phyloP scores from a whole-genome alignment of 176 grass and related monocot genomes.

The Musa beccarii region DNA sequence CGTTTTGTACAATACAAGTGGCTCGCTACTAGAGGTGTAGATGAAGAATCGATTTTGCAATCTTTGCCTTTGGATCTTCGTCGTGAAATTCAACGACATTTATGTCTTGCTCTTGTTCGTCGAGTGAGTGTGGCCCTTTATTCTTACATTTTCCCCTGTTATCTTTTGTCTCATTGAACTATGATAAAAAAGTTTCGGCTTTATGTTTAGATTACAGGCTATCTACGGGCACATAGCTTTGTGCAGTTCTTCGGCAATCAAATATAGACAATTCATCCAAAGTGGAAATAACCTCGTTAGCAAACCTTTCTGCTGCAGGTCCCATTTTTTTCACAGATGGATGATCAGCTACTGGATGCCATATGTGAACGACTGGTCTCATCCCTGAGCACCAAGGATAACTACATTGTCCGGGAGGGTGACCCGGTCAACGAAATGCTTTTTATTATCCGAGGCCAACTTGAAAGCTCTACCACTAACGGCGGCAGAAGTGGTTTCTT shows the following conservation, averaged over 20 bases:
- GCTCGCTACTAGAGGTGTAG: slow-evolving; percentile 79
- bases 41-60: slow-evolving; percentile 83
- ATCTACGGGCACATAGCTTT: neutral
- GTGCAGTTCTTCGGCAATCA: neutral
- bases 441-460: slow-evolving; percentile 82
- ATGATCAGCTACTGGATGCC: slow-evolving; percentile 84
- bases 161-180: neutral
- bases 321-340: slow-evolving; percentile 97
- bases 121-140: slow-evolving; percentile 28
- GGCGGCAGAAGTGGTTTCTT: slow-evolving; percentile 85
- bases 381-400: slow-evolving; percentile 82
- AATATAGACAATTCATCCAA: neutral
- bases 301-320: slow-evolving; percentile 26
- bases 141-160: neutral
- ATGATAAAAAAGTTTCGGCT: neutral
- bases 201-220: neutral
- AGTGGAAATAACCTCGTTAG: neutral
- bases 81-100: slow-evolving; percentile 89
- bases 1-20: slow-evolving; percentile 96
- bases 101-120: slow-evolving; percentile 81
- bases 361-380: slow-evolving; percentile 89
- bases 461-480: slow-evolving; percentile 91
- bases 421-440: slow-evolving; percentile 83
- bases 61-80: slow-evolving; percentile 81
- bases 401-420: slow-evolving; percentile 75